These are phyloP conservation scores for Fomitopsis pinicola DNA, from an alignment of 1,284 basidiomycete genomes.

Conservation along the genomic window DNA sequence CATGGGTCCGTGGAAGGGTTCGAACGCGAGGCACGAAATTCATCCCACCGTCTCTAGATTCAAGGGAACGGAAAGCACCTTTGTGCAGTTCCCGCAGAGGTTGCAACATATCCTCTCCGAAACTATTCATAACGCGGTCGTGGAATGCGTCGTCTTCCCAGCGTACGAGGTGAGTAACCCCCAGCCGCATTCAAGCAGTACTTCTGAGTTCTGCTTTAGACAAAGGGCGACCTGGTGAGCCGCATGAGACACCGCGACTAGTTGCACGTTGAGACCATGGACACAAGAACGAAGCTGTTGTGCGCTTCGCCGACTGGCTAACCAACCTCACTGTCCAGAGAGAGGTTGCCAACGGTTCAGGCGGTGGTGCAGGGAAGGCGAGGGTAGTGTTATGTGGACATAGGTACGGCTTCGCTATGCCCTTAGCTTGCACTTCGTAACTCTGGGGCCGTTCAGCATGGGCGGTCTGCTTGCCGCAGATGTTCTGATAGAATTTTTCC, in stretches of 20 bases:
- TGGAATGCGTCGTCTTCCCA: constrained; percentile 82
- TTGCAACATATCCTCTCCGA: constrained; percentile 73
- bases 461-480: constrained; percentile 87
- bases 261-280: constrained; percentile 5
- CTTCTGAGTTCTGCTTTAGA: constrained; percentile 36
- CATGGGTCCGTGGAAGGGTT: constrained; percentile 49
- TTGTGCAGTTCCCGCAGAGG: constrained; percentile 71
- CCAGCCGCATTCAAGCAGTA: neutral
- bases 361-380: constrained; percentile 73
- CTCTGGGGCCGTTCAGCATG: constrained; percentile 58
- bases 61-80: constrained; percentile 78
- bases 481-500: constrained; percentile 70
- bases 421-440: neutral
- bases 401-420: constrained; percentile 44
- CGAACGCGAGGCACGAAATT: neutral
- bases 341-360: constrained; percentile 64
- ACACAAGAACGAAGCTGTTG: constrained; percentile 70
- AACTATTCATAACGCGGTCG: constrained; percentile 45
- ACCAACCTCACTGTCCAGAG: constrained; percentile 74
- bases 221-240: constrained; percentile 82
- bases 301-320: constrained; percentile 86
- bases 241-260: neutral
- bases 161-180: constrained; percentile 71
- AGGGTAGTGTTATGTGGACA: constrained; percentile 90
- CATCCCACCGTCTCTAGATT: constrained; percentile 35